These are phyloP conservation scores for Solanum pimpinellifolium DNA, from an alignment of 257 asterid genomes.

Conservation along the genomic window DNA sequence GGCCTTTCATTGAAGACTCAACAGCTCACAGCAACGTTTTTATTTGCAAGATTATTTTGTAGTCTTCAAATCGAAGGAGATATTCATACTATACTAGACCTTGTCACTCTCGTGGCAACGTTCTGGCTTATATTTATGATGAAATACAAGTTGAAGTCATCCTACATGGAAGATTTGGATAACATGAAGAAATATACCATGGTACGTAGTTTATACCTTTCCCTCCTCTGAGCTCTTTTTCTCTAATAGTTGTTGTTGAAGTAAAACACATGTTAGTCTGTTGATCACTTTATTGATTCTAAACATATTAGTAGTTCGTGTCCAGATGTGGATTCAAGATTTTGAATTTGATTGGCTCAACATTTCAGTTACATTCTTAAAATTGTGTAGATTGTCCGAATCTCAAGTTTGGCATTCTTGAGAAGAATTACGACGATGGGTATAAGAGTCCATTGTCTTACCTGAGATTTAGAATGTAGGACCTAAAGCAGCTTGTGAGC, in stretches of 20 bases:
- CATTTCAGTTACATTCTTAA: background rate
- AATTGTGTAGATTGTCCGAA: background rate
- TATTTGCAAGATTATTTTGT: constrained; percentile 56
- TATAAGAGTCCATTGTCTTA: background rate
- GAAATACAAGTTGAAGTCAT: constrained; percentile 53
- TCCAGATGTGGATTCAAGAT: background rate
- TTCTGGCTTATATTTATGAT: constrained; percentile 90
- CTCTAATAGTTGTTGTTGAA: background rate
- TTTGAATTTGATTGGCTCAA: background rate
- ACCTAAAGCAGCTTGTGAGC: background rate
- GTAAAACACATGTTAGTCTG: background rate
- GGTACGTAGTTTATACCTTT: constrained; percentile 28
- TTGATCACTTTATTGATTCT: background rate
- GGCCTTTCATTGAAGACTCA: constrained; percentile 90
- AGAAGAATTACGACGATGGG: background rate
- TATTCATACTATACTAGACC: constrained; percentile 83
- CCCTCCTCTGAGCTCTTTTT: background rate
- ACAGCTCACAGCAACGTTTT: constrained; percentile 72
- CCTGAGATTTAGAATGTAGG: background rate
- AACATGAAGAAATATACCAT: constrained; percentile 51
- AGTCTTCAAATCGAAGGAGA: constrained; percentile 69
- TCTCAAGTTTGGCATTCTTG: background rate
- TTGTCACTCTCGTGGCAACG: constrained; percentile 70
- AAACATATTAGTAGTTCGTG: background rate
- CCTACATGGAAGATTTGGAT: constrained; percentile 61